Conservation (phyloP, 1,284 basidiomycete species). For the Puccinia coronata region DNA sequence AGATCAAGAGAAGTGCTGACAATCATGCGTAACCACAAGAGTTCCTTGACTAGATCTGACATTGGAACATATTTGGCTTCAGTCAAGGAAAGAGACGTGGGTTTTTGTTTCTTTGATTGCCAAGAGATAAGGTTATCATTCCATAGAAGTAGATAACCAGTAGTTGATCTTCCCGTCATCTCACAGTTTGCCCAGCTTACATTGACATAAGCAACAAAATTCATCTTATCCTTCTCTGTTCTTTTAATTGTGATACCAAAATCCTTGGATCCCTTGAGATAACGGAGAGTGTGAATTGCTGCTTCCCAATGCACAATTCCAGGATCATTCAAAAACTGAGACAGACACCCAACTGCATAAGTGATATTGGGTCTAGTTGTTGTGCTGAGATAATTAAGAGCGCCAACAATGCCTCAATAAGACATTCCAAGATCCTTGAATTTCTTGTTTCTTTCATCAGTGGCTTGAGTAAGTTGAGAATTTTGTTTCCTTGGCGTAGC, state of each 20-base stretch:
- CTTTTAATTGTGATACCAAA: too few species aligned
- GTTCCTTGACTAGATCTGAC: neutral
- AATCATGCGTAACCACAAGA: neutral
- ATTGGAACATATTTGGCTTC: neutral
- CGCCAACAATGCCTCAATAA: too few species aligned
- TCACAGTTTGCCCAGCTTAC: constrained; percentile 17
- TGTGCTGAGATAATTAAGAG: neutral
- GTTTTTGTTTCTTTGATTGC: constrained; percentile 13
- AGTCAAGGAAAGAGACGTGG: neutral
- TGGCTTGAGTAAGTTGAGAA: too few species aligned
- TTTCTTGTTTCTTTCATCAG: too few species aligned
- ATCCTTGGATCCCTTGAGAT: too few species aligned
- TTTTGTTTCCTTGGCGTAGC: too few species aligned
- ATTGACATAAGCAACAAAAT: neutral
- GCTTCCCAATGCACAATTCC: constrained; percentile 1
- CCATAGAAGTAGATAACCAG: constrained; percentile 5
- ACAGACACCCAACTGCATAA: neutral
- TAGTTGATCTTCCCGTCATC: constrained; percentile 1
- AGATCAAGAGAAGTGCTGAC: neutral
- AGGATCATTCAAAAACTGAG: constrained; percentile 13
- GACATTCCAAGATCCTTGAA: too few species aligned
- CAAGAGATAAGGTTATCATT: constrained; percentile 4
- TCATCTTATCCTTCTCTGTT: neutral
- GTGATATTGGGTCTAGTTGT: neutral
- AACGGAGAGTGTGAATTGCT: too few species aligned